Percentiles rank a stretch among this genome's conserved stretches.
phyloP scores from a whole-genome alignment of 2,329 filamentous ascomycete genomes.

The Hypoxylon sp. region DNA sequence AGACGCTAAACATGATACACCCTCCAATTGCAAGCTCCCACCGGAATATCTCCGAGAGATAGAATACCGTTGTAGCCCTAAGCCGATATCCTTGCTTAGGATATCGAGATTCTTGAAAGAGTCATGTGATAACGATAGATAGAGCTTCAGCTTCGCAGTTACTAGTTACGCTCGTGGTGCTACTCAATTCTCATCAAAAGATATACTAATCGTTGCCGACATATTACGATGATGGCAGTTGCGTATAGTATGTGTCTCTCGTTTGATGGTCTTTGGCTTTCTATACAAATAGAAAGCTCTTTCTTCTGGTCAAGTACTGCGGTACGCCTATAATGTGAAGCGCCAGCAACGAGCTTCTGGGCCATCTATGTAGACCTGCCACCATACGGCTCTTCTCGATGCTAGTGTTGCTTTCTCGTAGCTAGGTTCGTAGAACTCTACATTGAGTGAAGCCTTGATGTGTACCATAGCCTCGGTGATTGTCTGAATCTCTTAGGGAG shows the following conservation, averaged over 20 bases:
- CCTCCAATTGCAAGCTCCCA: background rate
- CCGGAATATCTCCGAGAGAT: background rate
- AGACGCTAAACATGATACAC: background rate
- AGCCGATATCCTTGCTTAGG: background rate
- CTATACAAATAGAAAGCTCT: background rate
- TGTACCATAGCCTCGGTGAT: too few species aligned
- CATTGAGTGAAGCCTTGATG: too few species aligned
- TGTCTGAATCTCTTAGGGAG: too few species aligned
- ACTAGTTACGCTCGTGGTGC: background rate
- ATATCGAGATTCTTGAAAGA: too few species aligned
- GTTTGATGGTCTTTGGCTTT: background rate
- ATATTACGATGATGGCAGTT: background rate
- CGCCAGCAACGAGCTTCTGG: too few species aligned
- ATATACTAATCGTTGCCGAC: background rate
- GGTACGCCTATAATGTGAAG: too few species aligned
- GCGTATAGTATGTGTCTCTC: background rate
- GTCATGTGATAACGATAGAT: background rate
- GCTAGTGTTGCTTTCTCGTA: too few species aligned
- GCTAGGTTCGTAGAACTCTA: too few species aligned
- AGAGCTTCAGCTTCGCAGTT: background rate
- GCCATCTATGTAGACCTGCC: too few species aligned
- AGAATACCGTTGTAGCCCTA: background rate
- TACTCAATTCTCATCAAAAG: background rate
- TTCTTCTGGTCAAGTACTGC: background rate
- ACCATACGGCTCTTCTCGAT: too few species aligned